phyloP scores from a whole-genome alignment of 441 rosid genomes.

The Melastoma candidum region DNA sequence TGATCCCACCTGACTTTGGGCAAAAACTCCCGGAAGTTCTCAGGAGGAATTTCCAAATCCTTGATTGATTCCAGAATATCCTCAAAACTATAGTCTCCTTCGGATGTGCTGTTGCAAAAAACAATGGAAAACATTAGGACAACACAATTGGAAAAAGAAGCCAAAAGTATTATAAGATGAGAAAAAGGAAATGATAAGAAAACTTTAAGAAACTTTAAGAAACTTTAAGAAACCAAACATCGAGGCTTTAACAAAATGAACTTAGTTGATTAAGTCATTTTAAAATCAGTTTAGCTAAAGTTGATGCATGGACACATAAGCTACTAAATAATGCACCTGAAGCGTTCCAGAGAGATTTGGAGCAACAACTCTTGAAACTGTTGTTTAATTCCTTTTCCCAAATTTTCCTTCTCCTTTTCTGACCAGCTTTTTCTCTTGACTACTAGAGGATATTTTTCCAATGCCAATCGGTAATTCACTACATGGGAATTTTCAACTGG shows the following conservation, averaged over 20 bases:
- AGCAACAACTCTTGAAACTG: conserved; percentile 68
- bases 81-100: conserved; percentile 37
- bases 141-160: neutral
- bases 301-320: no score
- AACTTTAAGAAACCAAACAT: no score
- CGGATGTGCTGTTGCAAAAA: conserved; percentile 39
- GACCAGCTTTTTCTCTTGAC: conserved; percentile 62
- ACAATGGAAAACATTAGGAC: neutral
- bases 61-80: conserved; percentile 39
- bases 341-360: conserved; percentile 38
- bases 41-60: conserved; percentile 74
- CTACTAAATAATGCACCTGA: conserved; percentile 28
- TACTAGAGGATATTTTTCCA: conserved; percentile 40
- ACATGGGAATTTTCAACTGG: conserved; percentile 70
- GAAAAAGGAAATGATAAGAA: no score
- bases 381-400: conserved; percentile 62
- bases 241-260: no score
- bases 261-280: no score
- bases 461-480: conserved; percentile 42
- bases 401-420: conserved; percentile 52
- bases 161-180: neutral
- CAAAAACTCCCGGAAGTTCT: conserved; percentile 58
- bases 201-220: no score
- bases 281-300: no score
- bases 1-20: conserved; percentile 82